Conservation (phyloP, 306 rosid species). For the Cyamopsis tetragonoloba region DNA sequence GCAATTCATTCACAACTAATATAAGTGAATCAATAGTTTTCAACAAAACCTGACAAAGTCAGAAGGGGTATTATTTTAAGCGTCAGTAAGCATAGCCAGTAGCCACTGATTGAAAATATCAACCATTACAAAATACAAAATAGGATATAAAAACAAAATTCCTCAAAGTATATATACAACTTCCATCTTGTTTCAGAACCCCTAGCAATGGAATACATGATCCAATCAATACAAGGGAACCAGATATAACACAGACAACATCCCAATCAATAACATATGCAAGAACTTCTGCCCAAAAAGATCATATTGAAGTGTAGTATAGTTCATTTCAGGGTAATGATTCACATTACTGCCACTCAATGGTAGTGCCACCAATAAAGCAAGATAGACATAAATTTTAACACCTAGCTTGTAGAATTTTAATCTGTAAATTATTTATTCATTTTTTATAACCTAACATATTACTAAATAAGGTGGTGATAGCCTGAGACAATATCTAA, state of each 20-base stretch:
- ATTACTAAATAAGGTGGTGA: neutral
- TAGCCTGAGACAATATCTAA: neutral
- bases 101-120: neutral
- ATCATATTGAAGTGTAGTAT: neutral
- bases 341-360: neutral
- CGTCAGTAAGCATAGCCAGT: neutral
- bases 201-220: neutral
- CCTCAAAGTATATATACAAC: neutral
- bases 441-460: neutral
- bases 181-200: neutral
- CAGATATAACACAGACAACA: neutral
- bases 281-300: neutral
- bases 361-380: neutral
- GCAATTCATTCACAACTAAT: neutral
- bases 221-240: neutral
- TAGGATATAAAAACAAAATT: neutral
- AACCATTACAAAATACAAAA: neutral
- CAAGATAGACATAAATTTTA: neutral
- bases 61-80: neutral
- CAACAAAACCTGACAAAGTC: neutral
- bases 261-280: neutral
- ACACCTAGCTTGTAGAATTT: neutral
- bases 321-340: neutral
- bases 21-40: slow-evolving; percentile 4
- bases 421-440: neutral